Evolutionary conservation across 73 alveolate species (phyloP).

Genomic region (Blepharisma japonicum): DNA sequence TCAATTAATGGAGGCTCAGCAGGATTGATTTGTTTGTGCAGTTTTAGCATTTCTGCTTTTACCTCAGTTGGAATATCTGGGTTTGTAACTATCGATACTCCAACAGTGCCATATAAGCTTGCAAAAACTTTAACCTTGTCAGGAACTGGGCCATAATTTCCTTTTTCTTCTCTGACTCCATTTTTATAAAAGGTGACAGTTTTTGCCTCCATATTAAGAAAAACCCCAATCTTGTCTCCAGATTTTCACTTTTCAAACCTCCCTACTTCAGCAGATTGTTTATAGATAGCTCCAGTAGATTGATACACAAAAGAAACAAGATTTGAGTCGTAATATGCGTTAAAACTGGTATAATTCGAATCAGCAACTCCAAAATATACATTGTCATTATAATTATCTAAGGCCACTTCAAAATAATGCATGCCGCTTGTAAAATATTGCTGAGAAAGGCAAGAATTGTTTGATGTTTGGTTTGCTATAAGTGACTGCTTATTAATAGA

Average conservation of each 20-base stretch:
- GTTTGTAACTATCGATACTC: not conserved
- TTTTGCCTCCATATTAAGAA: conserved; percentile 19
- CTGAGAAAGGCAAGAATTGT: not conserved
- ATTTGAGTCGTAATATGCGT: not conserved
- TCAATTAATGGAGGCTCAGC: not conserved
- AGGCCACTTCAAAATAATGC: conserved; percentile 14
- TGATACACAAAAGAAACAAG: not conserved
- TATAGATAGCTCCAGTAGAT: not conserved
- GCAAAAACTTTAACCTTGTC: not conserved
- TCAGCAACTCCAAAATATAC: conserved; percentile 16
- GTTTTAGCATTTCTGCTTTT: not conserved
- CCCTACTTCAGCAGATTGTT: not conserved
- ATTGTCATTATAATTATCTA: not conserved
- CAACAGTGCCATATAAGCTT: not conserved
- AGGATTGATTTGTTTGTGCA: not conserved
- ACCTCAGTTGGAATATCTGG: not conserved
- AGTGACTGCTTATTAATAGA: not conserved
- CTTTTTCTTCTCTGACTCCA: conserved; percentile 12
- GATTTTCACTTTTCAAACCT: not conserved
- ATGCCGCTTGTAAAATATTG: conserved; percentile 3
- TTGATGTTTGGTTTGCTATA: not conserved
- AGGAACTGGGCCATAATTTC: not conserved
- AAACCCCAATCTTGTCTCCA: conserved; percentile 22
- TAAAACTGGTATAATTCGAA: not conserved
- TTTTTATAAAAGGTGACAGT: conserved; percentile 15